phyloP scores from a whole-genome alignment of 179 eudicot species.

The Kewa caespitosa region DNA sequence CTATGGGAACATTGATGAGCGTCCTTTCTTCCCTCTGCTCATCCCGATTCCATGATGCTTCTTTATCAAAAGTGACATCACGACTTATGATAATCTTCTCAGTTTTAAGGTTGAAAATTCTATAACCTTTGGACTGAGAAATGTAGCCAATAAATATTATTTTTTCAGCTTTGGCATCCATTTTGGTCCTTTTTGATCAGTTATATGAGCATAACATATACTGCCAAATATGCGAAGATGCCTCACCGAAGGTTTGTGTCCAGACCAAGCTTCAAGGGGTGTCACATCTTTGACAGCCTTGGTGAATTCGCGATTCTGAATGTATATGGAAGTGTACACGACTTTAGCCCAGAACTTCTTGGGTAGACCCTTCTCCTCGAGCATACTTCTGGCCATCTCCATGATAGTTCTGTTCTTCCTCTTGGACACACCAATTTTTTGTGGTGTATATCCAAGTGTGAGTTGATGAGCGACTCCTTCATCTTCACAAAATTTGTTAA shows the following conservation, averaged over 20 bases:
- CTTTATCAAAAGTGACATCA: too few species aligned
- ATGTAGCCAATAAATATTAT: neutral
- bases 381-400: too few species aligned
- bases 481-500: constrained; percentile 15
- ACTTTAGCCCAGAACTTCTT: too few species aligned
- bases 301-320: too few species aligned
- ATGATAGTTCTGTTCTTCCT: too few species aligned
- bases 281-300: too few species aligned
- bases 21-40: neutral
- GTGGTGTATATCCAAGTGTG: neutral
- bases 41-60: neutral
- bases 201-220: neutral
- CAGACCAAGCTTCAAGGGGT: too few species aligned
- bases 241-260: neutral
- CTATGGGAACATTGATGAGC: neutral
- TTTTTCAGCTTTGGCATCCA: neutral
- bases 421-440: constrained; percentile 16
- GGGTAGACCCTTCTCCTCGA: too few species aligned
- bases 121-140: neutral
- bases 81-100: neutral
- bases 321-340: too few species aligned
- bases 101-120: neutral
- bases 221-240: neutral
- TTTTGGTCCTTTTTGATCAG: neutral
- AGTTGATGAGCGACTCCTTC: constrained; percentile 6